Base-by-base conservation (phyloP, 2,329 filamentous ascomycete genomes). In the Colletotrichum sp. region DNA sequence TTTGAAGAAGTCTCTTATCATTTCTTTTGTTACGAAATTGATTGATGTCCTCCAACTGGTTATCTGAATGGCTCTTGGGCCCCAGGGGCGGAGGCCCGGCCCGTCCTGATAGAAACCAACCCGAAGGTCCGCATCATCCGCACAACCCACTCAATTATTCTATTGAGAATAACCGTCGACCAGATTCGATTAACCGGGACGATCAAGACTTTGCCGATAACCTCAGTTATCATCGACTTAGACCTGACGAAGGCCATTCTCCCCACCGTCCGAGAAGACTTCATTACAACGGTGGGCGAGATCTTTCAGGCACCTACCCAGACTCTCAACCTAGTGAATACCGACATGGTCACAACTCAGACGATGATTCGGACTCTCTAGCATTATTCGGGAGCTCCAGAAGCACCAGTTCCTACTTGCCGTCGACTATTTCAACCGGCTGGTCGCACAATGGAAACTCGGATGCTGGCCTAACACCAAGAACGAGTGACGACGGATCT, bases 1-100 rank as follows among this genome's bases (percentile, higher is more conserved):
- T 43, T 1, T 4, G 1, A 18, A 12, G 0, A n/a, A 43, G 0
- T 43, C 16, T 0, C 1, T 18, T 9, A 0, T 38, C 36, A 18
- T 38, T 38, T 10, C 0, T 43, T 43, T 43, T 43, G 1, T 43
- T 43, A 43, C 36, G 0, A 43, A 43, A n/a, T 43, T 6, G 9
- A 43, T 43, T 43, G 18, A 43, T 43, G 38, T 0, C 38, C 38
- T 43, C 38, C 18, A 43, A 43, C 38, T n/a, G 38, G 38, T n/a
- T 43, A 43, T n/a, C 38, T n/a, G 38, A 43, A n/a, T 43, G 38
- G 38, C 18, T 43, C 2, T 43, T n/a, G 9, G 38, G 38, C 38
- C 38, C 5, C 5, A 9, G 38, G 18, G 18, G 3, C 18, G 38
- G 38, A 43, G 38, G 38, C 38, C 18, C 38, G 18, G 38, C 38